These are phyloP conservation scores for California macrophylla DNA, from an alignment of 441 rosid species.

Conservation along the genomic window DNA sequence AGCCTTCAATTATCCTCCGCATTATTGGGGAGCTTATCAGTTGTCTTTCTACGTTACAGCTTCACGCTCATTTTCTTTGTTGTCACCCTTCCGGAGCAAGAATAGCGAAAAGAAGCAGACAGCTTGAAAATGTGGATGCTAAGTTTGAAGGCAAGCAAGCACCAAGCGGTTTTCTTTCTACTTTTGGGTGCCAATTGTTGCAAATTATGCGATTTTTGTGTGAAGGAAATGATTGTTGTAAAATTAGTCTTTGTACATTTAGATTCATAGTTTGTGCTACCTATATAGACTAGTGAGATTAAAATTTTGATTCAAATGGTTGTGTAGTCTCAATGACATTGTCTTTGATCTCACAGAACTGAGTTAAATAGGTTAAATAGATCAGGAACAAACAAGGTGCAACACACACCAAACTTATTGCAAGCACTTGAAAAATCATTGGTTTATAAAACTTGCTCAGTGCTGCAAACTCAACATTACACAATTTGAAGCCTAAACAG, in stretches of 20 bases:
- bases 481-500: neutral
- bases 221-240: neutral
- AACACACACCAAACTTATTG: no score
- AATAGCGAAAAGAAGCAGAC: conserved; percentile 46
- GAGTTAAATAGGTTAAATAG: no score
- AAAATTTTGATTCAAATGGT: neutral
- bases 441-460: neutral
- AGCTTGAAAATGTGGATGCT: conserved; percentile 19
- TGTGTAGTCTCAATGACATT: neutral
- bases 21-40: no score
- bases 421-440: neutral
- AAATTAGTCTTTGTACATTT: neutral
- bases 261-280: no score
- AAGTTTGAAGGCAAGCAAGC: conserved; percentile 15
- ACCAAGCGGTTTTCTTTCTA: conserved; percentile 14
- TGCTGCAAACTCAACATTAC: neutral
- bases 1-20: no score
- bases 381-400: no score
- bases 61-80: conserved; percentile 68
- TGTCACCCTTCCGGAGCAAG: conserved; percentile 88
- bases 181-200: conserved; percentile 1
- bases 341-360: neutral
- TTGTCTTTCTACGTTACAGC: conserved; percentile 30
- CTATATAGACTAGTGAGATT: neutral
- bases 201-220: neutral